Evolutionary conservation across 306 rosid genomes (phyloP).

Genomic region (Castanea mollissima): DNA sequence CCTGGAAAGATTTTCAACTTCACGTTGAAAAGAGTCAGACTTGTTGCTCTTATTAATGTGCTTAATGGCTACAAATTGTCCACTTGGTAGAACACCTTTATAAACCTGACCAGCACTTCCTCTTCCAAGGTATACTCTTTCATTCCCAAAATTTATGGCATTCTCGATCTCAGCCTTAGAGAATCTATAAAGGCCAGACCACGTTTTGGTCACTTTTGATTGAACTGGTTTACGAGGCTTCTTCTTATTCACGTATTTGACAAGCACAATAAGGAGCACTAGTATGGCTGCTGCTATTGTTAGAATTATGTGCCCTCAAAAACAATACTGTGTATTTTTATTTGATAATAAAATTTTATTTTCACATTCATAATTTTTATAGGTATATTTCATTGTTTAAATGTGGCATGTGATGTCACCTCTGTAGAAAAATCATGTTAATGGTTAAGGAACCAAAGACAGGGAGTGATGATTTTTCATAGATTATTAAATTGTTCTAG

Average conservation of each 20-base stretch:
- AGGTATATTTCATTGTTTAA: too few relatives aligned
- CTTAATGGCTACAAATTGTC: constrained; percentile 82
- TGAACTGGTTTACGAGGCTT: constrained; percentile 22
- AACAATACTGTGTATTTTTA: too few relatives aligned
- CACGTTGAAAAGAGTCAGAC: constrained; percentile 55
- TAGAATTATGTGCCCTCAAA: too few relatives aligned
- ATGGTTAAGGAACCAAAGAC: too few relatives aligned
- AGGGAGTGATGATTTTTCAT: too few relatives aligned
- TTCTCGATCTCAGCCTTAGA: constrained; percentile 66
- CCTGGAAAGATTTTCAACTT: constrained; percentile 71
- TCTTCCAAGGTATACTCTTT: constrained; percentile 55
- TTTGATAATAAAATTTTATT: too few relatives aligned
- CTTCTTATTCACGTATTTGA: constrained; percentile 45
- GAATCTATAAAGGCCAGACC: constrained; percentile 79
- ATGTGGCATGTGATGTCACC: too few relatives aligned
- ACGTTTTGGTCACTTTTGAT: constrained; percentile 29
- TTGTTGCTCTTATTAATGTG: constrained; percentile 53
- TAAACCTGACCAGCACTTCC: constrained; percentile 86
- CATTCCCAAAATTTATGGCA: constrained; percentile 45
- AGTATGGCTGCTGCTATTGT: constrained; percentile 21
- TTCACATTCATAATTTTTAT: too few relatives aligned
- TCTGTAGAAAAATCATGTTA: too few relatives aligned
- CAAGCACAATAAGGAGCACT: constrained; percentile 31
- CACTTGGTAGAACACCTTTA: constrained; percentile 81
- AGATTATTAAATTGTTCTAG: too few relatives aligned